phyloP scores from a whole-genome alignment of 345 rosid species.

The Bruguiera gymnorhiza region DNA sequence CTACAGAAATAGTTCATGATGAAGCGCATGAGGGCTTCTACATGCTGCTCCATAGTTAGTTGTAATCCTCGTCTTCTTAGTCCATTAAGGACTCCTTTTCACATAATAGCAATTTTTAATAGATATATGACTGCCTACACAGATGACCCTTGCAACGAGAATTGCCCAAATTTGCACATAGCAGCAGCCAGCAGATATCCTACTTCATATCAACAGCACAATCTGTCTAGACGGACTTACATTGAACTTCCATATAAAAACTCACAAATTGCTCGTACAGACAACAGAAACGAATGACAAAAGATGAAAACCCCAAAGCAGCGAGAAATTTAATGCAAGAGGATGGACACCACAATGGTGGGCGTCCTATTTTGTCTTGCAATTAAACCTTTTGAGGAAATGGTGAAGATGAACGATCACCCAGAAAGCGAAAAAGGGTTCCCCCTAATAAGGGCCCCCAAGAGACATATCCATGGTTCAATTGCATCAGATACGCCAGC shows the following conservation, averaged over 20 bases:
- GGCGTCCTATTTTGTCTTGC: conserved; percentile 30
- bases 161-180: background rate
- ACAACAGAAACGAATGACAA: background rate
- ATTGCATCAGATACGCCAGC: conserved; percentile 89
- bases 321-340: background rate
- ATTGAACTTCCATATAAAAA: background rate
- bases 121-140: too few relatives aligned
- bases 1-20: conserved; percentile 20
- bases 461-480: conserved; percentile 70
- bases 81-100: too few relatives aligned
- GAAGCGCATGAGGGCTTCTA: too few relatives aligned
- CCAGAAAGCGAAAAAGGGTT: conserved; percentile 85
- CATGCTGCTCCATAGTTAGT: too few relatives aligned
- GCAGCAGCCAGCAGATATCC: background rate
- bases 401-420: conserved; percentile 92
- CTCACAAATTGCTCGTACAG: background rate
- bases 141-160: background rate
- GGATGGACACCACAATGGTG: conserved; percentile 6
- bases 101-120: too few relatives aligned
- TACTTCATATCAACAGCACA: background rate
- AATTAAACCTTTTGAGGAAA: conserved; percentile 88
- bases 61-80: too few relatives aligned
- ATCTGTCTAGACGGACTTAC: background rate
- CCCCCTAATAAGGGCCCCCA: conserved; percentile 93
- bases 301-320: background rate